Percentiles rank a stretch among this genome's conserved stretches.
phyloP scores from a whole-genome alignment of 495 filamentous ascomycete genomes.

The Aspergillus carlsbadensis region DNA sequence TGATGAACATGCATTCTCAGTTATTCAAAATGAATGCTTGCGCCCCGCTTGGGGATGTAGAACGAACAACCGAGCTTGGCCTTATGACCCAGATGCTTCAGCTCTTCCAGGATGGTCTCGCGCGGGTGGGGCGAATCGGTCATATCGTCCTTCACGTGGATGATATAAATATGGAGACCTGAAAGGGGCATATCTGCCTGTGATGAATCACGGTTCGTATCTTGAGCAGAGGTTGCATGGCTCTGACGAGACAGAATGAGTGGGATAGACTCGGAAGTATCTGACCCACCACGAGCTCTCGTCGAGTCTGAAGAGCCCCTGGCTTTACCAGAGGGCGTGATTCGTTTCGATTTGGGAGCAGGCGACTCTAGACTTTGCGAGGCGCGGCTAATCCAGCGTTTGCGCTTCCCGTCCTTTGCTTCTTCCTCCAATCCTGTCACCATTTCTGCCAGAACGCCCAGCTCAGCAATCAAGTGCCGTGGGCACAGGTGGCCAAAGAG shows the following conservation, averaged over 20 bases:
- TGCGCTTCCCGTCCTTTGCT: slow-evolving; percentile 32
- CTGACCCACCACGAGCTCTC: neutral
- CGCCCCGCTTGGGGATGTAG: slow-evolving; percentile 59
- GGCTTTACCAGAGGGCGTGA: neutral
- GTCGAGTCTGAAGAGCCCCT: neutral
- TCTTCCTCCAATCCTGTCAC: slow-evolving; percentile 66
- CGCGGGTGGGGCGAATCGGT: slow-evolving; percentile 60
- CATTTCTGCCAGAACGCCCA: slow-evolving; percentile 65
- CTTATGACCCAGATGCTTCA: slow-evolving; percentile 58
- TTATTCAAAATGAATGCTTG: slow-evolving; percentile 39
- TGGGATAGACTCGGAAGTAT: no score
- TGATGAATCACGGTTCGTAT: slow-evolving; percentile 2
- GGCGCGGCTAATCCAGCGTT: slow-evolving; percentile 22
- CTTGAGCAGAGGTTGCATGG: slow-evolving; percentile 8
- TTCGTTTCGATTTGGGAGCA: slow-evolving; percentile 30
- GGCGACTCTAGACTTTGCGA: slow-evolving; percentile 7
- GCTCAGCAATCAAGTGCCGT: slow-evolving; percentile 72
- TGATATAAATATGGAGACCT: slow-evolving; percentile 67
- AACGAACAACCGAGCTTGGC: slow-evolving; percentile 76
- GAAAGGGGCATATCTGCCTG: slow-evolving; percentile 37
- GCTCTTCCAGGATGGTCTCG: slow-evolving; percentile 65
- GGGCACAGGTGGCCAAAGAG: slow-evolving; percentile 90
- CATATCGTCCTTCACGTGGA: slow-evolving; percentile 79
- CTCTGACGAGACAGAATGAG: no score
- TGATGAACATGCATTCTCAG: no score